Evolutionary conservation across 805 yeast species (phyloP).

Genomic region (Saccharomycopsis schoenii): DNA sequence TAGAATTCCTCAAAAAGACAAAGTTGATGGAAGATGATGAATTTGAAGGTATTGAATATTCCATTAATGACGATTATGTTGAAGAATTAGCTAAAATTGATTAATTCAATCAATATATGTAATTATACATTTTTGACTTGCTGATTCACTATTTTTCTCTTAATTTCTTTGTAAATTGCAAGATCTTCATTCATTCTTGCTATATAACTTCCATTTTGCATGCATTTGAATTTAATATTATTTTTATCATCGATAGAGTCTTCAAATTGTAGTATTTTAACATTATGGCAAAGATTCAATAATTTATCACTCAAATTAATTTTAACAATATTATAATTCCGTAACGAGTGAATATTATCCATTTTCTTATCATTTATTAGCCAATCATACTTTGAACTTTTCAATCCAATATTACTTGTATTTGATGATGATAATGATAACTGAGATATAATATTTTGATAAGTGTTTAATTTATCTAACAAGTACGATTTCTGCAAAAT

Average conservation of each 20-base stretch:
- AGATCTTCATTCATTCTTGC: not conserved
- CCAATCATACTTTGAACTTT: not conserved
- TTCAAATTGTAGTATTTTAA: not conserved
- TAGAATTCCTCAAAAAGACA: constrained; percentile 39
- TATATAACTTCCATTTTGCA: not conserved
- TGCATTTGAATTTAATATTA: not conserved
- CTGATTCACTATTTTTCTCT: not conserved
- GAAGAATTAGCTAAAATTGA: constrained; percentile 6
- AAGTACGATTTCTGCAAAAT: not conserved
- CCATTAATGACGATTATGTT: constrained; percentile 11
- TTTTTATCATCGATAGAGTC: not conserved
- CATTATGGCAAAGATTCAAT: not conserved
- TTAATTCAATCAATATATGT: not conserved
- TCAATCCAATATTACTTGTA: not conserved
- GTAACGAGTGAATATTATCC: not conserved
- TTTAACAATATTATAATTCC: not conserved
- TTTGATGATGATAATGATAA: not conserved
- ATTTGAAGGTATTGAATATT: constrained; percentile 17
- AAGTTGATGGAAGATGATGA: constrained; percentile 10
- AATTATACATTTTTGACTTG: not conserved
- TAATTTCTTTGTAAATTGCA: not conserved
- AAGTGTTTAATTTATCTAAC: not conserved
- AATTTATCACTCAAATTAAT: not conserved
- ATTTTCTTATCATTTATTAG: not conserved
- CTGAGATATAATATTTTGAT: not conserved